phyloP scores from a whole-genome alignment of 2,329 filamentous ascomycete species.

The Aspergillus udagawae region DNA sequence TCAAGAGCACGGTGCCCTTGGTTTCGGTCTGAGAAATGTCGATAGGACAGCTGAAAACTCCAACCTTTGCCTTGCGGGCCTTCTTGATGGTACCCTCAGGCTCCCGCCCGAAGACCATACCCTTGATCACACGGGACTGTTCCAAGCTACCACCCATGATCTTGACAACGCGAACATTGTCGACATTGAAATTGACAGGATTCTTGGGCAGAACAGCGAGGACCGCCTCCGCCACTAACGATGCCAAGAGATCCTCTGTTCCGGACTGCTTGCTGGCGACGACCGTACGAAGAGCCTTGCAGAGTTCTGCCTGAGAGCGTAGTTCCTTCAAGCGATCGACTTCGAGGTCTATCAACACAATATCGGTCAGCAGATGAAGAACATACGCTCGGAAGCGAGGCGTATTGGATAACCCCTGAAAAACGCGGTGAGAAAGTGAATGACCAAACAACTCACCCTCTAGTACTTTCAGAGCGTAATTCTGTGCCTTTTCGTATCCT shows the following conservation, averaged over 20 bases:
- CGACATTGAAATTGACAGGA: conserved; percentile 92
- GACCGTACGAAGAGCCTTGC: conserved; percentile 93
- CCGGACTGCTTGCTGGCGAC: conserved; percentile 96
- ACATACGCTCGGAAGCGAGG: neutral
- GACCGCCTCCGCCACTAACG: conserved; percentile 77
- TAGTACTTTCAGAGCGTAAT: conserved; percentile 76
- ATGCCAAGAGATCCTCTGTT: conserved; percentile 80
- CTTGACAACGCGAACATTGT: conserved; percentile 98
- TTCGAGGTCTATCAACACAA: conserved; percentile 60
- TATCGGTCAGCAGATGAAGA: neutral
- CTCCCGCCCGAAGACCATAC: conserved; percentile 97
- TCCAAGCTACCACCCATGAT: conserved; percentile 97
- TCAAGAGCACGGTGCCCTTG: conserved; percentile 93
- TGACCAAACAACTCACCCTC: conserved; percentile 54
- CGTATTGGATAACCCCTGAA: conserved; percentile 8
- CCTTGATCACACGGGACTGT: conserved; percentile 90
- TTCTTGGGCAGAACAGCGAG: conserved; percentile 94
- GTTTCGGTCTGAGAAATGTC: conserved; percentile 96
- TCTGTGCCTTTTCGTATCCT: conserved; percentile 92
- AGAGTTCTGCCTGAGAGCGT: conserved; percentile 73
- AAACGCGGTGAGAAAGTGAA: neutral
- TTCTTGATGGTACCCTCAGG: conserved; percentile 92
- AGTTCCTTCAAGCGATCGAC: conserved; percentile 89
- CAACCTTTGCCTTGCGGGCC: conserved; percentile 88
- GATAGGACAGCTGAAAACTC: conserved; percentile 92